Conservation (phyloP, 768 basidiomycete genomes). For the Rhodocollybia butyracea region DNA sequence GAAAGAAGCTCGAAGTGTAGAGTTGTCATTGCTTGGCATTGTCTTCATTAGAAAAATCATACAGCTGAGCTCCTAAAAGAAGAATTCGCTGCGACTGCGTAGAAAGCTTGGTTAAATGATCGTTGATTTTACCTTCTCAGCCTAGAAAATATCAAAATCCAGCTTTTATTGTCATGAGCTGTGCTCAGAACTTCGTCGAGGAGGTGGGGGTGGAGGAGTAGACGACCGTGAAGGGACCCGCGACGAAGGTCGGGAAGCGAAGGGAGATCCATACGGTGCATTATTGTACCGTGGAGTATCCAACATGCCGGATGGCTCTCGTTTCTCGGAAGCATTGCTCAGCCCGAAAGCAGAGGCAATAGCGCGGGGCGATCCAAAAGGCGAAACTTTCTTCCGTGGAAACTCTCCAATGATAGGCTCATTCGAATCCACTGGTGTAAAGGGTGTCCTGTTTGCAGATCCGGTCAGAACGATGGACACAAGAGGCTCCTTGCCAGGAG, state of each 20-base stretch:
- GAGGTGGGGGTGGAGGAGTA: constrained; percentile 4
- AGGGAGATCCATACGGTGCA: constrained; percentile 41
- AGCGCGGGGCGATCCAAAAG: constrained; percentile 48
- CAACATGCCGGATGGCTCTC: constrained; percentile 21
- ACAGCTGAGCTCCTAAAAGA: too few relatives aligned
- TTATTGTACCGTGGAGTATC: constrained; percentile 35
- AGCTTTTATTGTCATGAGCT: constrained; percentile 2
- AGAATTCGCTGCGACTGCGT: too few relatives aligned
- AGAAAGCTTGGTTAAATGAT: too few relatives aligned
- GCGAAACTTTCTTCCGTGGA: constrained; percentile 37
- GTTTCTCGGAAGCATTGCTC: constrained; percentile 3
- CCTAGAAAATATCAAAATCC: background rate
- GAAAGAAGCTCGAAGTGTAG: background rate
- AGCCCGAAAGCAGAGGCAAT: constrained; percentile 50
- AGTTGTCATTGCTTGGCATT: background rate
- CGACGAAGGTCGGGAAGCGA: constrained; percentile 31
- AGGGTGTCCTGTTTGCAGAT: constrained; percentile 28
- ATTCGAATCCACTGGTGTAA: constrained; percentile 43
- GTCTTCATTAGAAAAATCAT: background rate
- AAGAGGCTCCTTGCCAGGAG: constrained; percentile 31
- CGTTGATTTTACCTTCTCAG: background rate
- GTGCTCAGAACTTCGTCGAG: background rate
- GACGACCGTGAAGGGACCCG: constrained; percentile 28
- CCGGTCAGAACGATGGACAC: constrained; percentile 22
- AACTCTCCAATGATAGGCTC: constrained; percentile 64